Evolutionary conservation across 1,139 yeast species (phyloP).

Genomic region (Schizosaccharomyces versatilis): DNA sequence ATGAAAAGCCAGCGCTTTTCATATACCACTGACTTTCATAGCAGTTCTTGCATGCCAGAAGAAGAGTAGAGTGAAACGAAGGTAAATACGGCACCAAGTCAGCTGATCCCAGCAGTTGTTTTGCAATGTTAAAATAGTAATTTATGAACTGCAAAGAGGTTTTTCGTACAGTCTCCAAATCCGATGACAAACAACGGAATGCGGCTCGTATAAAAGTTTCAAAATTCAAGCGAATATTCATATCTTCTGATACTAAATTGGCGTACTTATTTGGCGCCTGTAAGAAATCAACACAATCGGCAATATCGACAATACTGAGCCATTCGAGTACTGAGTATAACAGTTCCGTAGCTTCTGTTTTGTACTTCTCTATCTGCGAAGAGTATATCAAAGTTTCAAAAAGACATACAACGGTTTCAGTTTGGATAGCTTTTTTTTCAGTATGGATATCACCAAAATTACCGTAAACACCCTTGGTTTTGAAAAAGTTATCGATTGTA

Average conservation of each 20-base stretch:
- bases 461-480: not conserved
- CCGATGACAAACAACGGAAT: not conserved
- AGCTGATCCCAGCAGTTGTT: not conserved
- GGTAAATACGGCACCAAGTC: not conserved
- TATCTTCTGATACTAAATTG: not conserved
- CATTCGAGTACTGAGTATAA: not conserved
- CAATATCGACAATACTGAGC: not conserved
- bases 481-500: too few species aligned
- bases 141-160: not conserved
- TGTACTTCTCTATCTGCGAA: not conserved
- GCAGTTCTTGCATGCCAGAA: slow-evolving; percentile 57
- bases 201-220: not conserved
- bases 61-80: not conserved
- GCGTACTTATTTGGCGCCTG: not conserved
- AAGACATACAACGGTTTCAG: not conserved
- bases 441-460: not conserved
- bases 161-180: not conserved
- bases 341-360: not conserved
- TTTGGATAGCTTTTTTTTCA: not conserved
- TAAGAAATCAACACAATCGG: not conserved
- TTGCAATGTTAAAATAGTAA: not conserved
- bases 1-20: slow-evolving; percentile 75
- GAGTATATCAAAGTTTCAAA: not conserved
- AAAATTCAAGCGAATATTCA: not conserved
- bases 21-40: slow-evolving; percentile 70